These are phyloP conservation scores for Rhizomucor pusillus DNA, from an alignment of 371 early-diverging fungal species.

Conservation along the genomic window DNA sequence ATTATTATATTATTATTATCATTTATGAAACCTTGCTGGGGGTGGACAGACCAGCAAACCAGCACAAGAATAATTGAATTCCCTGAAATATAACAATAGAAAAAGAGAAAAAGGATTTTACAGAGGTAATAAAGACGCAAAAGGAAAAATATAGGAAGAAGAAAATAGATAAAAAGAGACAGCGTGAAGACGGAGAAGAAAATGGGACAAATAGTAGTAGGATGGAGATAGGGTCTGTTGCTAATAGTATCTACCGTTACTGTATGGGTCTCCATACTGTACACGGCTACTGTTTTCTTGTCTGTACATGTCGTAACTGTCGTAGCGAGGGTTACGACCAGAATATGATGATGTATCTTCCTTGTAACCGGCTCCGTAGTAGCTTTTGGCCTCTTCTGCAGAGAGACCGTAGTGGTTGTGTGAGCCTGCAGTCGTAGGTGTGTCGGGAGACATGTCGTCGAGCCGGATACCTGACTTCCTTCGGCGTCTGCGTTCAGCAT, in stretches of 20 bases:
- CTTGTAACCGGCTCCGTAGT: conserved; percentile 10
- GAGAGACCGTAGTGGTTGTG: conserved; percentile 15
- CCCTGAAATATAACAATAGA: neutral
- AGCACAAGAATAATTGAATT: neutral
- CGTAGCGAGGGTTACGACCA: conserved; percentile 5
- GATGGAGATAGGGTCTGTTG: neutral
- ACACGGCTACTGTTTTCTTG: conserved; percentile 8
- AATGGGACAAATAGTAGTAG: too few relatives aligned
- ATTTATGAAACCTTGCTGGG: too few relatives aligned
- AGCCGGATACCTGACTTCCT: conserved; percentile 46
- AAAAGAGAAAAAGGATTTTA: neutral
- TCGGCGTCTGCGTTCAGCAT: conserved; percentile 39
- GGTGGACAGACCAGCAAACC: neutral
- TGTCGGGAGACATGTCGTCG: conserved; percentile 42
- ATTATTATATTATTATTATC: too few relatives aligned
- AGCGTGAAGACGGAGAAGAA: neutral
- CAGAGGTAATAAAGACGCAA: neutral
- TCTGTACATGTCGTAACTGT: conserved; percentile 15
- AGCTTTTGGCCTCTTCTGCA: conserved; percentile 7
- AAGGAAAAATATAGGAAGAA: neutral
- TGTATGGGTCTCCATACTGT: neutral
- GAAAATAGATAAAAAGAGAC: neutral
- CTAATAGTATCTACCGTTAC: conserved; percentile 10
- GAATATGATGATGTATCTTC: conserved; percentile 2
- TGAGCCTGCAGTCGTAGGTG: conserved; percentile 30